Evolutionary conservation across 2,329 filamentous ascomycete genomes (phyloP).

Genomic region (Diplocarpon mali): DNA sequence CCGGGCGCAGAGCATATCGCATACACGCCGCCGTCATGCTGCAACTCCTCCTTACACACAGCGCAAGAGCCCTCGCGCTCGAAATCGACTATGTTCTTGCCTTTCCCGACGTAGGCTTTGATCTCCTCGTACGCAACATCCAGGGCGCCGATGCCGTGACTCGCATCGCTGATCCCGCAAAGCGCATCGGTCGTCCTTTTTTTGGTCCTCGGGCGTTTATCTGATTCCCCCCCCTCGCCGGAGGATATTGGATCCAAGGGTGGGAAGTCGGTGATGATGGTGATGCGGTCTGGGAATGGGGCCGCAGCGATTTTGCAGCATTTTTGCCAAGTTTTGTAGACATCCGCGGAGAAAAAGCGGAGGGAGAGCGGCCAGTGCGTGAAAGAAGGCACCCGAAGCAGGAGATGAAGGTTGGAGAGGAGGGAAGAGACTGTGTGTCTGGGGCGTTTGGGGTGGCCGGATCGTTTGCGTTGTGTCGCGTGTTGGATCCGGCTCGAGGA

Average conservation of each 20-base stretch:
- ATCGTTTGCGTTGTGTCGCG: constrained; percentile 39
- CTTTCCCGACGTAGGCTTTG: constrained; percentile 44
- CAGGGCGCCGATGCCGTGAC: constrained; percentile 40
- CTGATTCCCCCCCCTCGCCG: background rate
- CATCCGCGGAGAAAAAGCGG: constrained; percentile 65
- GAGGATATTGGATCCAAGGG: background rate
- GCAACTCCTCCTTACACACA: constrained; percentile 38
- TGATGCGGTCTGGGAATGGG: constrained; percentile 17
- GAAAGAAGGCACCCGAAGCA: constrained; percentile 73
- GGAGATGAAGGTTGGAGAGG: constrained; percentile 68
- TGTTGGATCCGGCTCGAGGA: constrained; percentile 46
- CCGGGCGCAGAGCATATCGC: constrained; percentile 42
- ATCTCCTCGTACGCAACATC: constrained; percentile 44
- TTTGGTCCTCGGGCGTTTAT: constrained; percentile 2
- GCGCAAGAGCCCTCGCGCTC: constrained; percentile 45
- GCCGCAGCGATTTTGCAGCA: constrained; percentile 36
- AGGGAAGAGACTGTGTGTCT: constrained; percentile 52
- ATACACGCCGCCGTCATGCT: constrained; percentile 40
- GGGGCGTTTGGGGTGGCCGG: constrained; percentile 45
- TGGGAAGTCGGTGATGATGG: constrained; percentile 20
- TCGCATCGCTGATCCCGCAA: constrained; percentile 15
- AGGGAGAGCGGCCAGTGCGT: constrained; percentile 70
- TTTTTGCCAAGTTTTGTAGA: constrained; percentile 55
- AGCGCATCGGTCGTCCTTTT: background rate
- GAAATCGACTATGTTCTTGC: constrained; percentile 41